phyloP scores from a whole-genome alignment of 352 stramenopile species.

The Globisporangium abappressorium region DNA sequence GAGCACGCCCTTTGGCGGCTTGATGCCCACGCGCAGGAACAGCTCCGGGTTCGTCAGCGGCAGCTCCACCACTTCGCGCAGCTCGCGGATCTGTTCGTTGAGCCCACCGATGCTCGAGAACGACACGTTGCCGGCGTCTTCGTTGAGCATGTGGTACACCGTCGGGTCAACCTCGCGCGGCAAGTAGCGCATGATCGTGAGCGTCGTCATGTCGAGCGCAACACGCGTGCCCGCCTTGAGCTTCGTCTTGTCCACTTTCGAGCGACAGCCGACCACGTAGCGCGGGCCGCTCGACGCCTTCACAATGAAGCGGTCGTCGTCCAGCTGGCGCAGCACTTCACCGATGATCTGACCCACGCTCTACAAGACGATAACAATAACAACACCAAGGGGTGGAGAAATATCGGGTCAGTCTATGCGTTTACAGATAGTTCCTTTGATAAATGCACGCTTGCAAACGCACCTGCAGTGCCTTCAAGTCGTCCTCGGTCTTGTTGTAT shows the following conservation, averaged over 20 bases:
- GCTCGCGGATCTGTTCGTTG: constrained; percentile 98
- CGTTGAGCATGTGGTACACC: constrained; percentile 99
- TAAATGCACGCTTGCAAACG: neutral
- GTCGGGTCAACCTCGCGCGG: constrained; percentile 98
- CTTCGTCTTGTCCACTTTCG: constrained; percentile 93
- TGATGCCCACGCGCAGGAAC: constrained; percentile 98
- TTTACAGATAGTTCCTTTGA: neutral
- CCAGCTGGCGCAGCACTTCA: constrained; percentile 97
- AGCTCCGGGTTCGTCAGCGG: constrained; percentile 99
- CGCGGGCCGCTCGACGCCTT: constrained; percentile 97
- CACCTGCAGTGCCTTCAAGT: constrained; percentile 94
- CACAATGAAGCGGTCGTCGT: constrained; percentile 99
- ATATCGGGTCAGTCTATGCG: neutral
- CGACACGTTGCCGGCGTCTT: constrained; percentile 95
- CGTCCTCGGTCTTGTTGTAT: constrained; percentile 99
- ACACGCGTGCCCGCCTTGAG: constrained; percentile 97
- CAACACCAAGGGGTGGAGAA: constrained; percentile 18
- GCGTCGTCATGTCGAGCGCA: constrained; percentile 99
- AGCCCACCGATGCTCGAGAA: constrained; percentile 98
- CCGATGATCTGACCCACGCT: constrained; percentile 99
- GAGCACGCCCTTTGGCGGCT: constrained; percentile 97
- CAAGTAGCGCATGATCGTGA: constrained; percentile 99
- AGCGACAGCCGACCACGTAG: constrained; percentile 97
- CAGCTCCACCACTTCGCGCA: constrained; percentile 97
- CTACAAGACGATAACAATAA: constrained; percentile 36